Base-by-base conservation (phyloP, 768 basidiomycete species). In the Tulasnella sp. region DNA sequence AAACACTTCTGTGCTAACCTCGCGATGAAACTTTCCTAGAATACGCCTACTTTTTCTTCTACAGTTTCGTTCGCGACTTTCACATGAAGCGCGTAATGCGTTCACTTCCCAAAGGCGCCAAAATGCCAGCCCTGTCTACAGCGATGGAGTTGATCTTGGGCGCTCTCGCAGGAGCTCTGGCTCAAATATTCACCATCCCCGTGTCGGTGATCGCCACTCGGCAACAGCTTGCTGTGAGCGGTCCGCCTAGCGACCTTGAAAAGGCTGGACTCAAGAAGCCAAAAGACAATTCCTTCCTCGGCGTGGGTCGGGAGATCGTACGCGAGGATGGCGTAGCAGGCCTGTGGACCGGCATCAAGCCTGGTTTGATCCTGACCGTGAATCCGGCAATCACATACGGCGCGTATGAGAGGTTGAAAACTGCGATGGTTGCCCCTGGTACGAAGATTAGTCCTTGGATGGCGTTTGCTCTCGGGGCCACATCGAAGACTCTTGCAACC, bases 31-130 rank as follows among this genome's bases (percentile, higher is more conserved):
- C 47, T 41, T 5, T n/a, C n/a, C 19, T 61, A 96, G 94, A 96
- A 82, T 97, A 94, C 69, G 95, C 96, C 24, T 99, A 99, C 75
- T 99, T 99, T 78, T 98, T 95, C 79, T 98, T 96, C 76, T 97
- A 98, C 71, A 88, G 93, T 21, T 77, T 92, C 71, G 86, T 98
- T 24, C 82, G 96, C 64, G 82, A 78, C 21, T 78, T 86, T 3
- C 93, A 93, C 72, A 80, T 87, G 66, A 84, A 81, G 67, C 80
- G 88, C 17, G 72, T 90, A 50, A 73, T 78, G 10, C 73, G 77
- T 19, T 80, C 76, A 56, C 75, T 82, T 1, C 80, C 84, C 0
- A 67, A 79, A 1, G 83, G 86, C 3, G 76, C 81, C 27, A 83
- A 82, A 65, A 63, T 64, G 58, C 62, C 80, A 0, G 71, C 80